Evolutionary conservation across 495 filamentous ascomycete species (phyloP).

Genomic region (Sabuloglossum arenarium): DNA sequence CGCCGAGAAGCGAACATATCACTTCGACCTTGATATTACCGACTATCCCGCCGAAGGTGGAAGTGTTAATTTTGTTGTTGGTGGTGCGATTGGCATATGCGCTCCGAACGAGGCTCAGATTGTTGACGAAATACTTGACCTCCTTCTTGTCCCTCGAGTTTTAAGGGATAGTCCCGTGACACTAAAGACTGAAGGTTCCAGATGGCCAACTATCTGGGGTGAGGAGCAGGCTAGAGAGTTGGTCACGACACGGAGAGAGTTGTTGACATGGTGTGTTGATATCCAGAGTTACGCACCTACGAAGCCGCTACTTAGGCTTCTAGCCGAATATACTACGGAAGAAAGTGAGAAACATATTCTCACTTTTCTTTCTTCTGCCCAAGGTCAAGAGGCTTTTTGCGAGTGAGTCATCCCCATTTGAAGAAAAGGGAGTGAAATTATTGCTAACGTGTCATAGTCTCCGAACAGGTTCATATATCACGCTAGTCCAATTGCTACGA

Average conservation of each 20-base stretch:
- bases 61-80: slow-evolving; percentile 83
- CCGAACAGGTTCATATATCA: slow-evolving; percentile 70
- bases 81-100: slow-evolving; percentile 81
- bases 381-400: slow-evolving; percentile 6
- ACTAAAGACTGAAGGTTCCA: slow-evolving; percentile 53
- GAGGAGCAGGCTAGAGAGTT: slow-evolving; percentile 69
- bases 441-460: slow-evolving; percentile 21
- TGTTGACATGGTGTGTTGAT: slow-evolving; percentile 89
- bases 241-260: slow-evolving; percentile 68
- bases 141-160: slow-evolving; percentile 52
- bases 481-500: slow-evolving; percentile 61
- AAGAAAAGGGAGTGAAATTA: neutral
- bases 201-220: slow-evolving; percentile 98
- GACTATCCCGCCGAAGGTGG: slow-evolving; percentile 74
- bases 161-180: slow-evolving; percentile 64
- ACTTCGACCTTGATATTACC: slow-evolving; percentile 92
- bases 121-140: slow-evolving; percentile 68
- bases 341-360: slow-evolving; percentile 73
- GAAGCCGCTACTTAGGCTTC: slow-evolving; percentile 64
- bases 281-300: slow-evolving; percentile 82
- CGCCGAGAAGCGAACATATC: slow-evolving; percentile 91
- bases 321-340: slow-evolving; percentile 69
- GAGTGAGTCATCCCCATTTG: slow-evolving; percentile 4
- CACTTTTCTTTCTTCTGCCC: slow-evolving; percentile 62
- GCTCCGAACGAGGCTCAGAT: slow-evolving; percentile 61